Evolutionary conservation across 495 filamentous ascomycete genomes (phyloP), one percentile per base, ranked within the genome.

Genomic region (Penicillium psychrofluorescens): DNA sequence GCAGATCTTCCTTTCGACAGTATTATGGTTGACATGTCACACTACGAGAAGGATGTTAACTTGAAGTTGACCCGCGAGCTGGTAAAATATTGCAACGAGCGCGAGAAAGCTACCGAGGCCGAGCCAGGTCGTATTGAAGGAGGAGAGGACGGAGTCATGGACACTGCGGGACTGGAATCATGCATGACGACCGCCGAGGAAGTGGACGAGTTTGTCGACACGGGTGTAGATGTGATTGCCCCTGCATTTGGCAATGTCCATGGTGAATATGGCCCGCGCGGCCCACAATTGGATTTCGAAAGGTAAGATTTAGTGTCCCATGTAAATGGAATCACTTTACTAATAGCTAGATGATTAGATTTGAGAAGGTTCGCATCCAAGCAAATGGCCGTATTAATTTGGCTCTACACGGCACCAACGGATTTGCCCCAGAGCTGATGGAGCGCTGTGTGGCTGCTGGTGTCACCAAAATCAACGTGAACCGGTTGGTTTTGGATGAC

Each of bases 181-280:
- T 59, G 85, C 14, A 58, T 88, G 55, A 90, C 85, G 4, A 86
- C 78, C 0, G 72, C 81, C 5, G 81, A 84, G 51, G 75, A 87
- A 53, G 81, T 79, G 9, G 63, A 78, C 49, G 74, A 82, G 54
- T 88, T 88, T 53, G 79, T 85, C 0, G 70, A 64, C 6, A 85
- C 81, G 11, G 85, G 85, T 0, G 84, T 88, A 36, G 80, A 86
- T 60, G 83, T 80, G 69, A 61, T 88, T 8, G 85, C 84, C 0
- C 85, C 85, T 0, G 79, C 84, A 1, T 88, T 90, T 58, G 85
- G 84, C 4, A 88, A 88, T 59, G 78, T 90, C 14, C 84, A 88
- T 59, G 85, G 85, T 8, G 76, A 80, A 46, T 88, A 87, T 58
- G 83, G 83, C 0, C 73, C 76, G 0, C 62, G 77, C 27, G 84